Conservation (phyloP, 1,284 basidiomycete species). For the Pseudozyma flocculosa region DNA sequence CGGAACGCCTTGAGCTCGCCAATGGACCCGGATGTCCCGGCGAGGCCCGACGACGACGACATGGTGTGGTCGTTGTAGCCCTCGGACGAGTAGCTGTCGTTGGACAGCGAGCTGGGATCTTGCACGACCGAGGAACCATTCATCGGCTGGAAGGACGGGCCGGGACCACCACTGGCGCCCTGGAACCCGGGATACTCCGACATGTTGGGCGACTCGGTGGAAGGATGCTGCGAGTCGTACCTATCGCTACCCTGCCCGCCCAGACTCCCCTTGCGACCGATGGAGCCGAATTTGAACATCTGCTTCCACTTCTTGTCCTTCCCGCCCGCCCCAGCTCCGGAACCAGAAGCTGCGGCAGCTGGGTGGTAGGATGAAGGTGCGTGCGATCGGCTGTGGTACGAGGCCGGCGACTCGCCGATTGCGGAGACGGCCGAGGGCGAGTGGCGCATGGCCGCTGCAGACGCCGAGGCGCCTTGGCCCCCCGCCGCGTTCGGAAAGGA, state of each 20-base stretch:
- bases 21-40: conserved; percentile 12
- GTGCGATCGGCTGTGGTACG: conserved; percentile 11
- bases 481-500: conserved; percentile 23
- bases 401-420: conserved; percentile 31
- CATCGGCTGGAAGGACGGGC: conserved; percentile 35
- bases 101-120: conserved; percentile 48
- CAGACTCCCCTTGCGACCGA: conserved; percentile 40
- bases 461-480: background rate
- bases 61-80: conserved; percentile 14
- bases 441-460: no score
- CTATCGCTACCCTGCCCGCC: conserved; percentile 1
- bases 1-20: conserved; percentile 7
- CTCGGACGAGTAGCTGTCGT: conserved; percentile 45
- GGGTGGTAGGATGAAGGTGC: conserved; percentile 6
- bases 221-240: background rate
- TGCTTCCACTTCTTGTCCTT: conserved; percentile 56
- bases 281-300: conserved; percentile 52
- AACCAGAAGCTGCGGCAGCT: background rate
- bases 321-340: conserved; percentile 6
- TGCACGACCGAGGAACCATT: conserved; percentile 43
- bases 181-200: background rate
- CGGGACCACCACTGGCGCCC: background rate
- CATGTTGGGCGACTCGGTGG: background rate
- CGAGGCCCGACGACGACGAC: background rate
- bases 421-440: conserved; percentile 7